Evolutionary conservation across 768 basidiomycete genomes (phyloP), one percentile per base, ranked within the genome.

Genomic region (Cantharellus anzutake): DNA sequence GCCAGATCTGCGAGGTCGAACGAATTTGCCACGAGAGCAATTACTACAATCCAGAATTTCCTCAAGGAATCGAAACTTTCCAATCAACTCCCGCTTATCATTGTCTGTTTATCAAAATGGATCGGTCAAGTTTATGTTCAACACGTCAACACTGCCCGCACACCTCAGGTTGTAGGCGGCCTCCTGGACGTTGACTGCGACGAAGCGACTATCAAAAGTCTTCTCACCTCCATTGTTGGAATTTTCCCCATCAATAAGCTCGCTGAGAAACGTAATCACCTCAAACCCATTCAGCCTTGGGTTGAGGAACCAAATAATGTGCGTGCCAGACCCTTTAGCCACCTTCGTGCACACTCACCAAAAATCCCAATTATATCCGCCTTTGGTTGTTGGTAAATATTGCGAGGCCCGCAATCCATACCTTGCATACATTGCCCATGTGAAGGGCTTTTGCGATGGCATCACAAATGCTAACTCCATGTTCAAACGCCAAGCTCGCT

Each of bases 91-190:
- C 96, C 96, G 3, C 83, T 99, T 65, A 99, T 98, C 76, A 98
- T 99, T 64, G 96, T 99, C 66, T 98, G 96, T 99, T 29, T 99
- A 98, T 73, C 96, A 98, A 74, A 97, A 98, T 69, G 87, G 89
- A 48, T 80, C 97, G 57, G 84, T 81, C 59, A 90, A 90, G 73
- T 98, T 16, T 99, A 99, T 70, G 94, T 99, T 3, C 93, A 97
- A 68, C 83, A 89, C 4, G 96, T 98, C 72, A 98, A 99, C 75
- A 92, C 96, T 39, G 83, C 89, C 57, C 80, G 96, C 59, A 96
- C 94, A 4, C 96, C 96, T 35, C 93, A 98, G 71, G 96, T 99
- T 63, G 77, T 98, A 61, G 96, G 96, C 65, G 96, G 92, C 40
- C 74, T 99, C 37, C 78, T 99, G 62, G 96, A 99, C 67, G 96